Evolutionary conservation across 768 basidiomycete species (phyloP), one percentile per base, ranked within the genome.

Genomic region (Amanita pallidorosea): DNA sequence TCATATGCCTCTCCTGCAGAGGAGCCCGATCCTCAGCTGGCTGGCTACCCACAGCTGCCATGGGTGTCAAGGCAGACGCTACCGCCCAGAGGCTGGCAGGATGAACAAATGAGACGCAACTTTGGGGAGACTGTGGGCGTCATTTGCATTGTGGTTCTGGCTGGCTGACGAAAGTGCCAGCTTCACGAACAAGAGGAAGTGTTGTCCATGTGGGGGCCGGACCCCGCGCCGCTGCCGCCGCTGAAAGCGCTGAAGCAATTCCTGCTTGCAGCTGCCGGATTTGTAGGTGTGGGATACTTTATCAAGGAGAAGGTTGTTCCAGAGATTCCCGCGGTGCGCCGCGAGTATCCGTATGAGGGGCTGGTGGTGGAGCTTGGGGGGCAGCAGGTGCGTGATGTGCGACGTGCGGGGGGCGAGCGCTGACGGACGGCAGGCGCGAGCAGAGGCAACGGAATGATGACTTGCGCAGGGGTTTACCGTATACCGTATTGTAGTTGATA

Each of bases 201-300:
- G 20, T 65, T 84, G 51, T 88, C 85, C 34, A 88, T 92, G 85
- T 91, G 87, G 87, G 87, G 88, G 22, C 88, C 88, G 18, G 89
- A 92, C 59, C 69, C 79, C 25, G 76, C 88, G 36, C 73, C 74
- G 18, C 68, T 87, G 11, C 66, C 72, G 11, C 81, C 85, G 22
- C 64, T 72, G 6, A 72, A 63, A 2, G 88, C 89, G 6, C 63
- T 84, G 33, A 71, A 75, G 45, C 84, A 85, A 41, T 85, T 92
- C 61, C 57, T 75, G 11, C 63, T 83, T 47, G 88, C 80, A 0
- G 66, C 72, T 17, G 62, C 74, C 22, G 76, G 75, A n/a, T 85
- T 92, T 55, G 70, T 82, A 37, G 68, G 73, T 3, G 76, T 83
- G 54, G 88, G 80, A 3, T 70, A 79, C 48, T 53, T 80, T 40